phyloP scores from a whole-genome alignment of 352 stramenopile species.

The Hyaloperonospora arabidopsidis region DNA sequence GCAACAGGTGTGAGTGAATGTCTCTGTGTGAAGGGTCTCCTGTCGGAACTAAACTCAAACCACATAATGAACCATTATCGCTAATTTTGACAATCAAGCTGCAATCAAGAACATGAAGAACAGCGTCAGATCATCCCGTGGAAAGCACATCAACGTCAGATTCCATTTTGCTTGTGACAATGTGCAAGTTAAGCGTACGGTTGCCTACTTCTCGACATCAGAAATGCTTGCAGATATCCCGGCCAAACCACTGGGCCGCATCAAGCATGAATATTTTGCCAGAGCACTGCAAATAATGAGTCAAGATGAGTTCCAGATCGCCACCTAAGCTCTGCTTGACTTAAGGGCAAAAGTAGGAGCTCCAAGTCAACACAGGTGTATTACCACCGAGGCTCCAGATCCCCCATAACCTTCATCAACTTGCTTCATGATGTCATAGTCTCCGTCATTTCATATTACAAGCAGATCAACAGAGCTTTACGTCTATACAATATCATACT shows the following conservation, averaged over 20 bases:
- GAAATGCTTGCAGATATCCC: background rate
- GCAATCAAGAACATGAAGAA: background rate
- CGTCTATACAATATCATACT: background rate
- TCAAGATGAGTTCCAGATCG: background rate
- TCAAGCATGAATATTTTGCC: background rate
- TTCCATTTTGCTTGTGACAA: background rate
- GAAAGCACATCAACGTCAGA: background rate
- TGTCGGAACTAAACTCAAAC: background rate
- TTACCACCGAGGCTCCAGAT: too few species aligned
- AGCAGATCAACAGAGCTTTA: background rate
- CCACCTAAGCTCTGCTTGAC: background rate
- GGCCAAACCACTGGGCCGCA: background rate
- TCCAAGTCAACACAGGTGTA: too few species aligned
- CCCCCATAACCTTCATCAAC: background rate
- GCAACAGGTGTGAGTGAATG: too few species aligned
- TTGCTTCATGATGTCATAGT: background rate
- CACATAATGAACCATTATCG: background rate
- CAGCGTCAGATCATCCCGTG: background rate
- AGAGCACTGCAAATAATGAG: background rate
- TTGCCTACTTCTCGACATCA: background rate
- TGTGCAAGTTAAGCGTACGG: background rate
- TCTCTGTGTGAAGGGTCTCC: too few species aligned
- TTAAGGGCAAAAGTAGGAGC: background rate
- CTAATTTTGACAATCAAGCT: background rate
- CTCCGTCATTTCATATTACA: background rate